Percentiles rank a stretch among this genome's conserved stretches.
phyloP scores from a whole-genome alignment of 805 yeast species.

The Geotrichum ghanense region DNA sequence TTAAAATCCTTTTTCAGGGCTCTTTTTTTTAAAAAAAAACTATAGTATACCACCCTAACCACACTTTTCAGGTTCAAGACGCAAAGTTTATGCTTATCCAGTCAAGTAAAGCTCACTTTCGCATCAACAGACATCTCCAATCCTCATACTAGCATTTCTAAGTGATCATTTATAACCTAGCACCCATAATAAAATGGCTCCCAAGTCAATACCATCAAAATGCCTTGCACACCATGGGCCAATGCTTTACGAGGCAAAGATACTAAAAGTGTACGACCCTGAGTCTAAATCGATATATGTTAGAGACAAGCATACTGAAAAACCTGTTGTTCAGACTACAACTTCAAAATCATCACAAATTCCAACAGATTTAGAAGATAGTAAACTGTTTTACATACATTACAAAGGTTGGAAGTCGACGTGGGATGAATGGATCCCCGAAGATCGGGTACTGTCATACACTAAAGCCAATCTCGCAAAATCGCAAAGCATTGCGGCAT shows the following conservation, averaged over 20 bases:
- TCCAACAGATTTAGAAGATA: neutral
- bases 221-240: neutral
- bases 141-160: no score
- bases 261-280: neutral
- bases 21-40: no score
- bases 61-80: no score
- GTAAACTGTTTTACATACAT: conserved; percentile 50
- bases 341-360: neutral
- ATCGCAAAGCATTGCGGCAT: conserved; percentile 27
- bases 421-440: conserved; percentile 85
- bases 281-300: neutral
- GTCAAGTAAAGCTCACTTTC: no score
- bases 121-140: no score
- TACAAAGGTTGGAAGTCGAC: conserved; percentile 82
- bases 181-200: no score
- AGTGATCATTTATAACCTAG: no score
- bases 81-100: no score
- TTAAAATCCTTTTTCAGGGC: no score
- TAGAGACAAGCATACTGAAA: neutral
- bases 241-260: neutral
- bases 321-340: no score
- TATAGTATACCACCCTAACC: no score
- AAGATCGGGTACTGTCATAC: conserved; percentile 46
- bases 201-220: neutral
- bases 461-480: conserved; percentile 48